Evolutionary conservation across 345 rosid species (phyloP).

Genomic region (Eucalyptus sideroxylon): DNA sequence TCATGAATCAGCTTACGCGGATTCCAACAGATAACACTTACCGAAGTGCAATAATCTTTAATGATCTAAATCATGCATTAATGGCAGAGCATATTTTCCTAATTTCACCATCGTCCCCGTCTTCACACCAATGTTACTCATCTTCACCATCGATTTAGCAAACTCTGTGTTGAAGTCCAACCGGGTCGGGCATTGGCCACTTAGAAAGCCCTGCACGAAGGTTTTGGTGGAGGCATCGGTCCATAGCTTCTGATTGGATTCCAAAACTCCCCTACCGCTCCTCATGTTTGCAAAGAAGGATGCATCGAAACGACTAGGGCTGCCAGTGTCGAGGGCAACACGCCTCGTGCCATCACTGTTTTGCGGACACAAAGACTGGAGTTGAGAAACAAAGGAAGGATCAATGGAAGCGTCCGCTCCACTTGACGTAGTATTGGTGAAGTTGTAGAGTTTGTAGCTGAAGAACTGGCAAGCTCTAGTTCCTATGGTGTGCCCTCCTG

Average conservation of each 20-base stretch:
- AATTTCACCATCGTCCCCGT: conserved; percentile 32
- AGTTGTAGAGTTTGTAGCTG: conserved; percentile 31
- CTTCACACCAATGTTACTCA: conserved; percentile 44
- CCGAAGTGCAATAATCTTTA: not conserved
- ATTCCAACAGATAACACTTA: not conserved
- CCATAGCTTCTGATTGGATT: conserved; percentile 47
- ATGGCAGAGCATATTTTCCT: conserved; percentile 34
- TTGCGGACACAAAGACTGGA: conserved; percentile 35
- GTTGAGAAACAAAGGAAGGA: conserved; percentile 22
- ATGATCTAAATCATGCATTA: conserved; percentile 5
- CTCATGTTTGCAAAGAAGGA: conserved; percentile 36
- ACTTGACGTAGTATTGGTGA: conserved; percentile 5
- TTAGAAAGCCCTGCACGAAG: conserved; percentile 19
- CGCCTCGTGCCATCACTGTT: conserved; percentile 13
- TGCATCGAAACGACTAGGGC: conserved; percentile 28
- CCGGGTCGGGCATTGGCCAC: conserved; percentile 2
- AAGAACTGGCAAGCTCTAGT: conserved; percentile 40
- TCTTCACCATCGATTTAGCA: conserved; percentile 45
- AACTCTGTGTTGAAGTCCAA: conserved; percentile 32
- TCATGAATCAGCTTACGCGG: not conserved
- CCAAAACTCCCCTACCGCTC: conserved; percentile 27
- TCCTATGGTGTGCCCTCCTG: conserved; percentile 61
- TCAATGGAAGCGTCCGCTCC: conserved; percentile 31
- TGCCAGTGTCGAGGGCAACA: conserved; percentile 30
- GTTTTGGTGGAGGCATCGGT: conserved; percentile 14